Base-by-base conservation (phyloP, 2,329 filamentous ascomycete genomes). In the Arthroderma uncinatum region DNA sequence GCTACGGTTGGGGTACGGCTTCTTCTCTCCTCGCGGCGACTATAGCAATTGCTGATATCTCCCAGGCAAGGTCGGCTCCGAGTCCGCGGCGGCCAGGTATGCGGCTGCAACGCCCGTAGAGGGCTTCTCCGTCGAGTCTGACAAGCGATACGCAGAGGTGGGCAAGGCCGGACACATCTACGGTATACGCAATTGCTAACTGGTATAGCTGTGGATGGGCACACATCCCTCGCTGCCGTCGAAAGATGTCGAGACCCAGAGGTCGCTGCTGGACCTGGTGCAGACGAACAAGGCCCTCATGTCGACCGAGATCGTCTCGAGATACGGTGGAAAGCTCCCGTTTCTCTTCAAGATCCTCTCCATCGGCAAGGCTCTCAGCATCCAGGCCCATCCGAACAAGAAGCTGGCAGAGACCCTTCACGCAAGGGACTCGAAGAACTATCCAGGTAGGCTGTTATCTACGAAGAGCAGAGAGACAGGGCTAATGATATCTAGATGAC, bases 341-440 rank as follows among this genome's bases (percentile, higher is more conserved):
- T 98, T 97, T 72, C 81, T 98, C 57, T 95, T 98, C 84, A 98
- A 98, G 75, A 91, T 98, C 16, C 81, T 98, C 28, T 95, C 90
- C 33, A 93, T 97, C 75, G 84, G 85, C 74, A 98, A 97, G 73
- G 93, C 93, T 9, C 81, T 98, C 59, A 95, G 90, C 61, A 97
- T 98, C 66, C 93, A 98, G 73, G 93, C 93, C 23, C 93, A 98
- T 65, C 90, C 90, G 54, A 94, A 95, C 77, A 95, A 95, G 81
- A 89, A 87, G 74, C 84, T 94, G 12, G 93, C 93, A 54, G 92
- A 94, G 74, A 77, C 89, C 69, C 78, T 98, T 30, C 93, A 97
- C 71, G 82, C 84, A 39, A 83, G 80, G 61, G 92, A 98, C 68
- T 81, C 90, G 53, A 89, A 89, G 74, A 94, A 98, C 77, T 98